Base-by-base conservation (phyloP, 352 stramenopile genomes). In the Phytophthora kernoviae region DNA sequence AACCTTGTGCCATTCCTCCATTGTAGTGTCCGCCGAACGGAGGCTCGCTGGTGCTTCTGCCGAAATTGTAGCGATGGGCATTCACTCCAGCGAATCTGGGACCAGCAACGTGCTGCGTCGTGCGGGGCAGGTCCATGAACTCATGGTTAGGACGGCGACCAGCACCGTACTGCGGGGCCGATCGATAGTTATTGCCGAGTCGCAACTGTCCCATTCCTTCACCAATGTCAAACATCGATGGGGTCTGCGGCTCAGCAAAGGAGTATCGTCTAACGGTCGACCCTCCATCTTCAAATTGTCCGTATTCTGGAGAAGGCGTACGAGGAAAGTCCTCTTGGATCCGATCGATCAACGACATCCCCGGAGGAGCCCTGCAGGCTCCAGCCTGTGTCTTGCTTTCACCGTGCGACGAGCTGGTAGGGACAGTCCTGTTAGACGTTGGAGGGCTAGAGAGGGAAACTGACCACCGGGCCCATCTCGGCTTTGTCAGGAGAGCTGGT, bases 301-400 rank as follows among this genome's bases (percentile, higher is more conserved):
- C 80, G 39, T 85, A 93, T 22, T 87, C 77, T 0, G 73, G 81
- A 1, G 80, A 88, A 47, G 85, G 85, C 0, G 79, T 91, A 20
- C 83, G 68, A 12, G 84, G 79, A 24, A 94, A 93, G 44, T 93
- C 84, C 57, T 91, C 82, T 74, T 94, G 80, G 20, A 93, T 88
- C 34, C 81, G 81, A 47, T 90, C 83, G 32, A 93, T 79, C 22
- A 91, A 65, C 0, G 83, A 82, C 63, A 89, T 69, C 27, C 76
- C 70, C 1, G 76, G 66, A 8, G 76, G 68, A 7, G 67, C 27
- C 47, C 65, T 45, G 39, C 58, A 62, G 1, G 33, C 50, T 37
- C 49, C 50, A 68, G 41, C 10, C 39, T 54, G 67, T 9, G 53
- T 36, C 37, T 70, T 64, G 37, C 65, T 49, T 17, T 73, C 63